Evolutionary conservation across 352 stramenopile genomes (phyloP), one percentile per base, ranked within the genome.

Genomic region (Pythium aristosporum): DNA sequence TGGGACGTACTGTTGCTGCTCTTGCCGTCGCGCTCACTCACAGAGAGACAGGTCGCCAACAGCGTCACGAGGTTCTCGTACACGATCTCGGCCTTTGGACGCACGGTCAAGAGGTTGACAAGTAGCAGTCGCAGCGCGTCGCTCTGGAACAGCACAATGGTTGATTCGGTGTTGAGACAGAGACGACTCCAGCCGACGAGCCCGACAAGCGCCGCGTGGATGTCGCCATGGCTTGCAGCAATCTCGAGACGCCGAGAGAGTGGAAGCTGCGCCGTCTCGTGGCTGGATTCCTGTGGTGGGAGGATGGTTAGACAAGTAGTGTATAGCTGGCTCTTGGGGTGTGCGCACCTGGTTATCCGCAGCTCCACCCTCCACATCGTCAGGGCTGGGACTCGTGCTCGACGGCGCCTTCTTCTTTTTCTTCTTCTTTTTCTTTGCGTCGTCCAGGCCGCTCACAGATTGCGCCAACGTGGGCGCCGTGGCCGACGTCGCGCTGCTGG

Each of bases 111-210:
- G 13, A 94, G 59, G 47, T 91, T 92, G 36, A 55, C 50, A 9
- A 94, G 56, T 41, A 94, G 69, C 48, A 89, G 58, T 36, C 73
- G 61, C 46, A 94, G 72, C 32, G 85, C 82, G 18, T 80, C 58
- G 63, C 81, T 82, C 58, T 91, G 75, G 69, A 94, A 91, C 61
- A 92, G 87, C 25, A 66, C 61, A 43, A 85, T 62, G 54, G 91
- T 82, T n/a, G 81, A 82, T 13, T 89, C 82, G 6, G 80, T 82
- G 67, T 83, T 69, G 20, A 82, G 46, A 60, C 77, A 86, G 41
- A 92, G 42, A 15, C 76, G 73, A 39, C 83, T 92, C 85, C 85
- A 94, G 15, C 80, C 82, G 4, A 92, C 53, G 9, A 94, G 73
- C 1, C 85, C 85, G 25, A 89, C 73, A 12, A 94, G 79, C 32